A percentile compares a stretch with the other conserved stretches of the same genome.
phyloP scores from a whole-genome alignment of 192 early-diverging fungal species.

The Coemansia erecta region DNA sequence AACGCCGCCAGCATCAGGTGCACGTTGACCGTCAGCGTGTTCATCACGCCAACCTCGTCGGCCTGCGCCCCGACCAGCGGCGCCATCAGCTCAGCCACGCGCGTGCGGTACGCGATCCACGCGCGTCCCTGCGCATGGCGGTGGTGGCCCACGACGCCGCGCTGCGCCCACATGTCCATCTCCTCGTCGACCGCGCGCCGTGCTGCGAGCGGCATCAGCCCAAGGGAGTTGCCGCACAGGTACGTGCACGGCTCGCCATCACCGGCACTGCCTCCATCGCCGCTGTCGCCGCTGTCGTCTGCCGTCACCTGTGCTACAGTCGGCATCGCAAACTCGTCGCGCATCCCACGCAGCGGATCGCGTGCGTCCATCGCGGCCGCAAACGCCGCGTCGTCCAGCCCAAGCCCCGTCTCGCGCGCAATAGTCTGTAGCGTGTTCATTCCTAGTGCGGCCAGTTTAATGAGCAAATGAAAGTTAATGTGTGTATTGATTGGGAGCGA shows the following conservation, averaged over 20 bases:
- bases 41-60: constrained; percentile 86
- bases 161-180: constrained; percentile 83
- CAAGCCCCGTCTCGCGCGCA: constrained; percentile 17
- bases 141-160: constrained; percentile 88
- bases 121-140: constrained; percentile 76
- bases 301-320: constrained; percentile 50
- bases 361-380: constrained; percentile 59
- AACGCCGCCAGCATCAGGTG: constrained; percentile 91
- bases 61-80: constrained; percentile 67
- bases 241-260: constrained; percentile 67
- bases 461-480: background rate
- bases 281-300: background rate
- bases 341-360: constrained; percentile 60
- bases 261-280: constrained; percentile 21
- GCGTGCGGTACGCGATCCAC: constrained; percentile 84
- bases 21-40: constrained; percentile 87
- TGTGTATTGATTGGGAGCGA: background rate
- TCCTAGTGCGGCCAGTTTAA: background rate
- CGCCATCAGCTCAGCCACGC: constrained; percentile 69
- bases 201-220: constrained; percentile 74
- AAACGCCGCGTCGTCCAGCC: constrained; percentile 47
- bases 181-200: constrained; percentile 76
- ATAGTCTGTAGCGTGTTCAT: constrained; percentile 33
- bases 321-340: constrained; percentile 73
- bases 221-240: constrained; percentile 94